phyloP scores from a whole-genome alignment of 1,284 basidiomycete species.

The Apiotrichum porosum region DNA sequence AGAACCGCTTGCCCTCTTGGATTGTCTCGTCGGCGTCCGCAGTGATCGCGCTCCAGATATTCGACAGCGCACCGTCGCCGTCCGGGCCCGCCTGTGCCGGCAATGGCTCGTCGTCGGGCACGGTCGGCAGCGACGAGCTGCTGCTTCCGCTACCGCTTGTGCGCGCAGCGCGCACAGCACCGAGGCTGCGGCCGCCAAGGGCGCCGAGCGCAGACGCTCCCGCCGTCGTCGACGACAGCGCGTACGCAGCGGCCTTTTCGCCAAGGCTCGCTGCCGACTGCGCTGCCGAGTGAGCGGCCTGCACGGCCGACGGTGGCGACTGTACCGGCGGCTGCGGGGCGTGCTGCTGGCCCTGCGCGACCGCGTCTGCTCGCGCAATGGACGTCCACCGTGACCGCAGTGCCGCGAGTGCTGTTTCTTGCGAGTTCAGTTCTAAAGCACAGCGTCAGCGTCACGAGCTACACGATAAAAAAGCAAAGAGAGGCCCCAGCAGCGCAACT shows the following conservation, averaged over 20 bases:
- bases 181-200: too few species aligned
- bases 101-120: slow-evolving; percentile 3
- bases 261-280: too few species aligned
- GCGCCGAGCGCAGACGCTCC: background rate
- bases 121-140: slow-evolving; percentile 2
- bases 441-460: background rate
- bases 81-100: background rate
- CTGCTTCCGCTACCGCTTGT: background rate
- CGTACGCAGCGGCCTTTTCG: too few species aligned
- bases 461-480: too few species aligned
- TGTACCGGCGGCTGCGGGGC: too few species aligned
- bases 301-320: too few species aligned
- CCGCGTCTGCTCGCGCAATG: slow-evolving; percentile 19
- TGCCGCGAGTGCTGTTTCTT: slow-evolving; percentile 32
- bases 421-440: slow-evolving; percentile 29
- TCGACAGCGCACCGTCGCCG: slow-evolving; percentile 3
- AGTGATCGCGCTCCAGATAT: slow-evolving; percentile 1
- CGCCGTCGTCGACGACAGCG: background rate
- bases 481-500: too few species aligned
- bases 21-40: slow-evolving; percentile 19
- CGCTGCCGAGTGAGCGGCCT: too few species aligned
- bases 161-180: background rate
- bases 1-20: slow-evolving; percentile 34
- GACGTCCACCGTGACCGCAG: slow-evolving; percentile 36
- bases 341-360: background rate